Conservation (phyloP, 2,329 filamentous ascomycete species). For the Aspergillus spinulosporus region DNA sequence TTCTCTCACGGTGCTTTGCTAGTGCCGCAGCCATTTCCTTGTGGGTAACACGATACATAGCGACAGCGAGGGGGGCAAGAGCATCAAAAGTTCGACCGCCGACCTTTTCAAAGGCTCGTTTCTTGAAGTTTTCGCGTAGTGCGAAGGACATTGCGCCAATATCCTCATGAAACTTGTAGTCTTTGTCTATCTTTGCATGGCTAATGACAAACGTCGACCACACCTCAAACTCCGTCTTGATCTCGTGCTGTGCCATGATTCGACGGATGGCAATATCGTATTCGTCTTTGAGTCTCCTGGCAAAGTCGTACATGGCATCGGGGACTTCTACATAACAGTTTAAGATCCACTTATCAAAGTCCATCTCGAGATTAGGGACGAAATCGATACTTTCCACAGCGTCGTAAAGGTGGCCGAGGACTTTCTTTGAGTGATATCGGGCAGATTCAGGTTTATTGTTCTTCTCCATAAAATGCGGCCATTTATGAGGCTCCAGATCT, state of each 20-base stretch:
- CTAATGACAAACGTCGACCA: constrained; percentile 82
- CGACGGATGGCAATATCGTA: constrained; percentile 78
- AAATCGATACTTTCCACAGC: constrained; percentile 70
- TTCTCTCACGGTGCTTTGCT: constrained; percentile 46
- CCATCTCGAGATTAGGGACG: constrained; percentile 66
- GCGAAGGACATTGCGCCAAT: constrained; percentile 67
- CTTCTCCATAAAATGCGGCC: constrained; percentile 89
- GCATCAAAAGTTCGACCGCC: constrained; percentile 60
- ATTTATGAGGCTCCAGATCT: constrained; percentile 61
- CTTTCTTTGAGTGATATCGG: constrained; percentile 66
- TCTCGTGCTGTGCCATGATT: constrained; percentile 80
- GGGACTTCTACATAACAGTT: constrained; percentile 57
- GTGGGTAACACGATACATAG: constrained; percentile 83
- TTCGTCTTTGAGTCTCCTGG: constrained; percentile 66
- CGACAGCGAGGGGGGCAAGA: constrained; percentile 73
- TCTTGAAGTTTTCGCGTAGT: constrained; percentile 69
- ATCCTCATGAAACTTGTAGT: constrained; percentile 86
- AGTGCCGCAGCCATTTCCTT: constrained; percentile 65
- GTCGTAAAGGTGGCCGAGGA: constrained; percentile 83
- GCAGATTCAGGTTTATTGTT: constrained; percentile 46
- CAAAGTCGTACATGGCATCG: constrained; percentile 58
- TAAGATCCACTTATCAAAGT: constrained; percentile 77
- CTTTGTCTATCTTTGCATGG: constrained; percentile 68
- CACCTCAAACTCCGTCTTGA: constrained; percentile 86
- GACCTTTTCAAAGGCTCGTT: constrained; percentile 64